A percentile compares a stretch with the other conserved stretches of the same genome.
These are phyloP conservation scores for Malus hybrid DNA, from an alignment of 331 rosid genomes.

Conservation along the genomic window DNA sequence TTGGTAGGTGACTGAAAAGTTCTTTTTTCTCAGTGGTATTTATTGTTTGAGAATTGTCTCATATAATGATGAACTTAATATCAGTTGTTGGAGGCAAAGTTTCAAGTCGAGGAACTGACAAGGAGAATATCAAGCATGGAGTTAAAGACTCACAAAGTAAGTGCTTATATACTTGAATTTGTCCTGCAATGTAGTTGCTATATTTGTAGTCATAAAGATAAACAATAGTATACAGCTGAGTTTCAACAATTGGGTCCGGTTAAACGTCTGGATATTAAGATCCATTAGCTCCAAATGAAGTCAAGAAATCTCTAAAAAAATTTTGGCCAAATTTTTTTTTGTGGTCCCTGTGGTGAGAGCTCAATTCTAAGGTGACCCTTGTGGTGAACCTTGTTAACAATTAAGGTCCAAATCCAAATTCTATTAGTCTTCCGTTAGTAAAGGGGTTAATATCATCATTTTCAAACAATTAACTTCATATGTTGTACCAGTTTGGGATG, in stretches of 20 bases:
- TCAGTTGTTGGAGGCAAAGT: conserved; percentile 43
- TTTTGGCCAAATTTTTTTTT: too few species aligned
- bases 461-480: too few species aligned
- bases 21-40: conserved; percentile 10
- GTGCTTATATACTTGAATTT: conserved; percentile 13
- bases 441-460: too few species aligned
- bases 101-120: conserved; percentile 47
- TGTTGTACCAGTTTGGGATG: too few species aligned
- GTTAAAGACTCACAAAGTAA: conserved; percentile 48
- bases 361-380: too few species aligned
- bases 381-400: too few species aligned
- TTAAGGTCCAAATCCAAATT: too few species aligned
- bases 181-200: background rate
- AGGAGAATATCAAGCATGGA: conserved; percentile 46
- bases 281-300: background rate
- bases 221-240: background rate
- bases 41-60: background rate
- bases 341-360: too few species aligned
- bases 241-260: background rate
- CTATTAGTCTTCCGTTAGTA: too few species aligned
- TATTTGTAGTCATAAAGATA: background rate
- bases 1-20: conserved; percentile 31
- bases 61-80: conserved; percentile 1
- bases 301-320: background rate
- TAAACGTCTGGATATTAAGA: background rate